phyloP scores from a whole-genome alignment of 2,329 filamentous ascomycete genomes.

The Calonectria crousiana region DNA sequence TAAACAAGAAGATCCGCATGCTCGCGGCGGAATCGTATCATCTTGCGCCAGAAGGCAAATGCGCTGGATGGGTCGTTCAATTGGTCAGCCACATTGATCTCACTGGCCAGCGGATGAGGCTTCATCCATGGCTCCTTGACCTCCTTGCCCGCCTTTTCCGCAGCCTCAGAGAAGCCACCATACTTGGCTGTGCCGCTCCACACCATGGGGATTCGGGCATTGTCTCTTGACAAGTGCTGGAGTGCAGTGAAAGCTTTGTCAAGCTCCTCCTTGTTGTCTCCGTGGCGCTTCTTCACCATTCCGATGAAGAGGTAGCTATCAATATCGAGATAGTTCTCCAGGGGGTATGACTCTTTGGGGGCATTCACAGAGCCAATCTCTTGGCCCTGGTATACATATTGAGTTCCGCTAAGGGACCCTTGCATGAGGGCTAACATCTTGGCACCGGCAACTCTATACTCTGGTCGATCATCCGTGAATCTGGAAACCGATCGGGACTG shows the following conservation, averaged over 20 bases:
- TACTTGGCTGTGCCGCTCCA: slow-evolving; percentile 61
- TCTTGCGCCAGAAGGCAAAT: slow-evolving; percentile 49
- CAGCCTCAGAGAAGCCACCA: slow-evolving; percentile 52
- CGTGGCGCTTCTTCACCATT: slow-evolving; percentile 46
- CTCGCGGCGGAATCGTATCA: slow-evolving; percentile 45
- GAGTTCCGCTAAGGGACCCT: slow-evolving; percentile 66
- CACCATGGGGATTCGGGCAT: slow-evolving; percentile 75
- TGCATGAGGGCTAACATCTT: slow-evolving; percentile 71
- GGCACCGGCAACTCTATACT: slow-evolving; percentile 61
- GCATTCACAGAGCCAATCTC: slow-evolving; percentile 75
- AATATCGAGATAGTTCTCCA: slow-evolving; percentile 65
- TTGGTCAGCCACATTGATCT: slow-evolving; percentile 70
- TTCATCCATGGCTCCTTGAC: slow-evolving; percentile 52
- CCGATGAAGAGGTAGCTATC: slow-evolving; percentile 59
- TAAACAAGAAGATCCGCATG: slow-evolving; percentile 50
- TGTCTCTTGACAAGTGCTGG: slow-evolving; percentile 63
- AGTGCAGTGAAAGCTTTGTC: slow-evolving; percentile 51
- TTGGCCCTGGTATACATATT: slow-evolving; percentile 77
- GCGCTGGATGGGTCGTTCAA: slow-evolving; percentile 52
- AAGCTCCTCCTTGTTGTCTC: slow-evolving; percentile 48
- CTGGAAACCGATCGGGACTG: slow-evolving; percentile 70
- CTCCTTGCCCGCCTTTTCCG: slow-evolving; percentile 45
- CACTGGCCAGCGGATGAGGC: slow-evolving; percentile 44
- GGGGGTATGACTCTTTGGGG: slow-evolving; percentile 67
- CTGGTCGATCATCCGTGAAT: slow-evolving; percentile 63